A percentile compares a stretch with the other conserved stretches of the same genome.
phyloP scores from a whole-genome alignment of 192 early-diverging fungal species.

The Backusella australiensis region DNA sequence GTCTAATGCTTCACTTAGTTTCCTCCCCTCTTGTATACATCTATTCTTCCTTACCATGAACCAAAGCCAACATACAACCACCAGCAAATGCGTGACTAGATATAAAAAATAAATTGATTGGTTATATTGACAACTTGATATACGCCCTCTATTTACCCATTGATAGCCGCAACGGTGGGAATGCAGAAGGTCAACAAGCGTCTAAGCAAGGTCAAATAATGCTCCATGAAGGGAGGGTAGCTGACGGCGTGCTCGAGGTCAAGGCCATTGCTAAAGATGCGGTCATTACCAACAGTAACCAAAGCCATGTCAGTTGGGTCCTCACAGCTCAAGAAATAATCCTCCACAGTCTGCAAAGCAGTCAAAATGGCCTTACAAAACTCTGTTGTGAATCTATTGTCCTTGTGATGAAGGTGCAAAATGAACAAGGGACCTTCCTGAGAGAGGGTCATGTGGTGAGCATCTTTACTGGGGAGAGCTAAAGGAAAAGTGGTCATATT shows the following conservation, averaged over 20 bases:
- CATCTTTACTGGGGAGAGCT: conserved; percentile 25
- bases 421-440: conserved; percentile 58
- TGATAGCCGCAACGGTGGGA: conserved; percentile 73
- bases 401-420: conserved; percentile 59
- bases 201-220: conserved; percentile 56
- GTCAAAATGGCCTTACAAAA: conserved; percentile 55
- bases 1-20: conserved; percentile 37
- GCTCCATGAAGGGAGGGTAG: conserved; percentile 45
- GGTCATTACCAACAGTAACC: conserved; percentile 60
- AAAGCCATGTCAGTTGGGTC: conserved; percentile 51
- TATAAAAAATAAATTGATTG: not conserved
- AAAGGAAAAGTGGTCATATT: conserved; percentile 21
- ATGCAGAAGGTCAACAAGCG: conserved; percentile 63
- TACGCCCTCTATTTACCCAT: conserved; percentile 42
- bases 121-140: not conserved
- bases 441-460: conserved; percentile 22
- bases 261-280: conserved; percentile 75
- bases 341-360: conserved; percentile 59
- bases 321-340: conserved; percentile 36
- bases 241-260: conserved; percentile 45
- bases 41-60: conserved; percentile 40
- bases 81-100: conserved; percentile 74
- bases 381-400: conserved; percentile 66
- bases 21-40: not conserved
- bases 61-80: conserved; percentile 60